A percentile compares a stretch with the other conserved stretches of the same genome.
Evolutionary conservation across 208 protist genomes (phyloP).

Genomic region (Trypanosoma brucei): DNA sequence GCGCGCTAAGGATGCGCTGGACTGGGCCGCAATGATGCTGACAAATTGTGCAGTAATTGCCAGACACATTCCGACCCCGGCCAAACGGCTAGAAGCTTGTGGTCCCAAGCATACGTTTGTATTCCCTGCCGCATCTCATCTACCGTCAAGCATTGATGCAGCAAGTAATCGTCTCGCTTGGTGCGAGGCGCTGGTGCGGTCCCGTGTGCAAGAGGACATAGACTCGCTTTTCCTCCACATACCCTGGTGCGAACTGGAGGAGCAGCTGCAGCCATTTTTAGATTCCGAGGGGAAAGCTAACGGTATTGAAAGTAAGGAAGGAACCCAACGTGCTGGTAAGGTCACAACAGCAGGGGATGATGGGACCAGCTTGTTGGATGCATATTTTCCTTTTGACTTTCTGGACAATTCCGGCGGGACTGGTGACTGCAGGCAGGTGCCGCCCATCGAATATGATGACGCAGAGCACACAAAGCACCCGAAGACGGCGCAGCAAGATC

Average conservation of each 20-base stretch:
- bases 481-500: conserved; percentile 27
- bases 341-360: conserved; percentile 3
- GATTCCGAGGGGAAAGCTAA: neutral
- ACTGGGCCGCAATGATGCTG: conserved; percentile 56
- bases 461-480: conserved; percentile 12
- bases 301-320: neutral
- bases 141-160: neutral
- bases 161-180: conserved; percentile 19
- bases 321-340: conserved; percentile 2
- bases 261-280: conserved; percentile 35
- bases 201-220: conserved; percentile 59
- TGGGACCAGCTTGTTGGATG: conserved; percentile 10
- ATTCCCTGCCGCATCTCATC: neutral
- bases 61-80: conserved; percentile 16
- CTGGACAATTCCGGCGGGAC: neutral
- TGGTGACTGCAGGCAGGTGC: neutral
- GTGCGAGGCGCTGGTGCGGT: conserved; percentile 45
- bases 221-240: conserved; percentile 68
- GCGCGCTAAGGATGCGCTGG: conserved; percentile 47
- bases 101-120: neutral
- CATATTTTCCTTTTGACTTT: conserved; percentile 28
- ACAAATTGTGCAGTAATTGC: conserved; percentile 34
- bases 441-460: neutral
- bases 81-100: neutral
- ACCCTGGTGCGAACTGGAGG: conserved; percentile 62